Base-by-base conservation (phyloP, 1,284 basidiomycete genomes). In the Microbotryomycetes sp. region DNA sequence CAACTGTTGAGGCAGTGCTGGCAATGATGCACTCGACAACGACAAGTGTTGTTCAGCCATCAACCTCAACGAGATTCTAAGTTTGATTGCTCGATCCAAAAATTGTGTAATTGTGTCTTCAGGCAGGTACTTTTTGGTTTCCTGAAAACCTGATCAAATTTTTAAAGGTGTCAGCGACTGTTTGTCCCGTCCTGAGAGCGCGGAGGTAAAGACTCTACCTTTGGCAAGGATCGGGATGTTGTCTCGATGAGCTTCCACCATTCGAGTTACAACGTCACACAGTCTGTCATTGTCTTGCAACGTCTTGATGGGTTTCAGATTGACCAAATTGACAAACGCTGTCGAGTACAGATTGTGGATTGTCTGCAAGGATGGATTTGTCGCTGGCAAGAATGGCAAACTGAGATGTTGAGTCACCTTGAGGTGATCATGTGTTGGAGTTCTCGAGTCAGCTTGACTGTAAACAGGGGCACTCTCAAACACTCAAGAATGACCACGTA, bases 21-120 rank as follows among this genome's bases (percentile, higher is more conserved):
- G 62, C 15, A 63, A 47, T 2, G 89, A 75, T 1, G 84, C 84
- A 56, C 82, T 81, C 3, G 88, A 87, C 23, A 93, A 79, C 2
- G 89, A 85, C 46, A 94, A 86, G 73, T 94, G 92, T 73, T 94
- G 92, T 74, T 94, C 91, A 48, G 90, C 92, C 66, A 93, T 91
- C 56, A 94, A 79, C 22, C 91, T 86, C 30, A 93, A 86, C 31
- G 88, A 88, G 60, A 93, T 91, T 49, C 91, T 84, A 70, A 86
- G 89, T 31, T 86, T 85, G 71, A 94, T 92, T 22, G 89, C 86
- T 26, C 84, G 84, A 72, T 94, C 87, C 31, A 94, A 77, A 74
- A 93, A 94, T 54, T 81, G 79, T 71, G 82, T 85, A 63, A 91
- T 86, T 69, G 88, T 84, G 25, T 80, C 80, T 2, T 87, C 81